Conservation (phyloP, 768 basidiomycete genomes). For the Coprinopsis marcescibilis region DNA sequence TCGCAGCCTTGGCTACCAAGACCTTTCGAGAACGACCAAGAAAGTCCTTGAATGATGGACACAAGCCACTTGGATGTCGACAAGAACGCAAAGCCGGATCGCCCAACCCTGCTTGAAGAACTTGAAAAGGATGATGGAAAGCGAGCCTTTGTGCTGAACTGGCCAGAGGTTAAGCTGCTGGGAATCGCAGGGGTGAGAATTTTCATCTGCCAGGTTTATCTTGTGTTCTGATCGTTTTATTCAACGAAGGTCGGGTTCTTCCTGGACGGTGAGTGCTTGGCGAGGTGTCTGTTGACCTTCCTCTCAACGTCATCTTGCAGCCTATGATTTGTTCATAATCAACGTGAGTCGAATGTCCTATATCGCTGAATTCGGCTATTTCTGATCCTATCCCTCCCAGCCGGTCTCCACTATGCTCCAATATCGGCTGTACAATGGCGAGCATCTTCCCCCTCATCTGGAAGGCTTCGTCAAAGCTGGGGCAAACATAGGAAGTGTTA, state of each 20-base stretch:
- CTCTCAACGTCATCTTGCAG: slow-evolving; percentile 24
- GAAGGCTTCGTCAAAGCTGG: slow-evolving; percentile 59
- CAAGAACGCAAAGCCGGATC: neutral
- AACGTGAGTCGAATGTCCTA: slow-evolving; percentile 35
- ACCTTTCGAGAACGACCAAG: neutral
- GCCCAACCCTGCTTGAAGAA: slow-evolving; percentile 15
- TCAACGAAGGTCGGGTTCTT: slow-evolving; percentile 57
- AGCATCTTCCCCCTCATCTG: slow-evolving; percentile 43
- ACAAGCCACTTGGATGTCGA: too few relatives aligned
- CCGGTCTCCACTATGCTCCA: slow-evolving; percentile 66
- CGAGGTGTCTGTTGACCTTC: neutral
- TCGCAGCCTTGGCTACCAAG: neutral
- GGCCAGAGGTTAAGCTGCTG: slow-evolving; percentile 52
- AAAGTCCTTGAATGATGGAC: too few relatives aligned
- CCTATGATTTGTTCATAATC: slow-evolving; percentile 69
- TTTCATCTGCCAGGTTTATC: neutral
- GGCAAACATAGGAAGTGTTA: slow-evolving; percentile 69
- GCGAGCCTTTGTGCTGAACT: slow-evolving; percentile 24
- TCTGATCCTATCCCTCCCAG: slow-evolving; percentile 24
- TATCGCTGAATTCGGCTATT: neutral
- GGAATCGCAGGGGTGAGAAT: slow-evolving; percentile 52
- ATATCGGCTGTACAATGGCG: slow-evolving; percentile 53
- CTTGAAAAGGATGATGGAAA: slow-evolving; percentile 22
- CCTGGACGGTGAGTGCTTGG: slow-evolving; percentile 47
- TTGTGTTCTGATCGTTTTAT: too few relatives aligned